Conservation (phyloP, 768 basidiomycete genomes). For the Rhodotorula toruloides region DNA sequence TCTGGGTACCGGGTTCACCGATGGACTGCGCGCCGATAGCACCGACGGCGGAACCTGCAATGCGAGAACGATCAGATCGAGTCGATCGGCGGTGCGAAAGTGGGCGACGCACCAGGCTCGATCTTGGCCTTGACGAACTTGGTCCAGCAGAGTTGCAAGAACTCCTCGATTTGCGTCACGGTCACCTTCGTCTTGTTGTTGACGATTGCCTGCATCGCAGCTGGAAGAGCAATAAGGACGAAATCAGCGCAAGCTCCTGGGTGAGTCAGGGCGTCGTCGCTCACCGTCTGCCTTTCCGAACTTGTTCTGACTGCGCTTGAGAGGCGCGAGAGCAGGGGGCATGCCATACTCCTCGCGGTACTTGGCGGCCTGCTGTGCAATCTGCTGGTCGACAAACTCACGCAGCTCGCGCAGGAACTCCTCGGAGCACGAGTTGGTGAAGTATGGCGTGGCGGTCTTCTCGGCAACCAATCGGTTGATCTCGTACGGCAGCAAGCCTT, state of each 20-base stretch:
- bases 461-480: conserved; percentile 64
- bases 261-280: background rate
- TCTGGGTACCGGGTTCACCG: conserved; percentile 98
- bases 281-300: conserved; percentile 10
- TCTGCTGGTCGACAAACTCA: conserved; percentile 61
- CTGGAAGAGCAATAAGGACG: conserved; percentile 31
- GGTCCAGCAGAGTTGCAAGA: conserved; percentile 81
- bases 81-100: background rate
- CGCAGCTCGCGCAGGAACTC: conserved; percentile 66
- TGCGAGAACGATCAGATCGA: background rate
- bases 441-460: conserved; percentile 48
- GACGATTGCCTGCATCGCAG: conserved; percentile 64
- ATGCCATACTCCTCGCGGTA: conserved; percentile 70
- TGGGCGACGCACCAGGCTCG: conserved; percentile 65
- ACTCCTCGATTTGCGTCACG: conserved; percentile 65
- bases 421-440: conserved; percentile 64
- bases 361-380: conserved; percentile 63
- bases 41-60: conserved; percentile 85
- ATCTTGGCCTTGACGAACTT: conserved; percentile 94
- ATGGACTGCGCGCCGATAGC: conserved; percentile 99
- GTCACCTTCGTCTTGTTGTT: conserved; percentile 89
- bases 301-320: conserved; percentile 1
- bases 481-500: conserved; percentile 77
- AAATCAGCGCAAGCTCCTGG: background rate
- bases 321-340: conserved; percentile 61